phyloP scores from a whole-genome alignment of 2,329 filamentous ascomycete species.

The Malbranchea zuffiana region DNA sequence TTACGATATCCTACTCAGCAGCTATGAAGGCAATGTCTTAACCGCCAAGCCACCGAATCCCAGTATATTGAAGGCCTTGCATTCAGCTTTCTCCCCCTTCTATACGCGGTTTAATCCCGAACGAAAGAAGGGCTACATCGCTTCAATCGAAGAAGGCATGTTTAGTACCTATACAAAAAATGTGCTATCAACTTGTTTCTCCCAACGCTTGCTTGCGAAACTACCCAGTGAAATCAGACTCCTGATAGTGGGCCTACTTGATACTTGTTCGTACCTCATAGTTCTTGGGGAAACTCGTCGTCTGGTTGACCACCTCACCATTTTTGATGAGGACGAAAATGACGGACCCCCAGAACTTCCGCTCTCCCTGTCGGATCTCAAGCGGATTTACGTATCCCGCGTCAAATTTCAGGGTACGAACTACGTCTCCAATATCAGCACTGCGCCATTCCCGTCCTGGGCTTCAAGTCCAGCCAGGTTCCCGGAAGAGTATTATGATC shows the following conservation, averaged over 20 bases:
- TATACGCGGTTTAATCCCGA: no score
- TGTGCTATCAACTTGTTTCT: background rate
- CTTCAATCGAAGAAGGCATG: background rate
- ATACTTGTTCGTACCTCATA: background rate
- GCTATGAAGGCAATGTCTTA: no score
- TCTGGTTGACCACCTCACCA: background rate
- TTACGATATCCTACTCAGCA: no score
- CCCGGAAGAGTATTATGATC: background rate
- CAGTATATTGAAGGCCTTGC: no score
- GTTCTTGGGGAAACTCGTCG: background rate
- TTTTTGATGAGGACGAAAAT: no score
- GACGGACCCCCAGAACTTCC: no score
- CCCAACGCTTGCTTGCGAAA: background rate
- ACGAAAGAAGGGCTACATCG: background rate
- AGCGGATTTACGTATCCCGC: background rate
- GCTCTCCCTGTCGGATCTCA: background rate
- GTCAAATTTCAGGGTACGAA: background rate
- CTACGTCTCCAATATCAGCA: slow-evolving; percentile 1
- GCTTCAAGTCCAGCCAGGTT: background rate
- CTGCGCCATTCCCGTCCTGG: background rate
- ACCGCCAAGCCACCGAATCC: no score
- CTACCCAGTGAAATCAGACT: background rate
- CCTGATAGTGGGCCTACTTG: background rate
- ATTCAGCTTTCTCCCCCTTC: no score
- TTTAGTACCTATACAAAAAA: background rate